Percentiles rank a stretch among this genome's conserved stretches.
phyloP scores from a whole-genome alignment of 345 rosid genomes.

The Dipteronia dyeriana region DNA sequence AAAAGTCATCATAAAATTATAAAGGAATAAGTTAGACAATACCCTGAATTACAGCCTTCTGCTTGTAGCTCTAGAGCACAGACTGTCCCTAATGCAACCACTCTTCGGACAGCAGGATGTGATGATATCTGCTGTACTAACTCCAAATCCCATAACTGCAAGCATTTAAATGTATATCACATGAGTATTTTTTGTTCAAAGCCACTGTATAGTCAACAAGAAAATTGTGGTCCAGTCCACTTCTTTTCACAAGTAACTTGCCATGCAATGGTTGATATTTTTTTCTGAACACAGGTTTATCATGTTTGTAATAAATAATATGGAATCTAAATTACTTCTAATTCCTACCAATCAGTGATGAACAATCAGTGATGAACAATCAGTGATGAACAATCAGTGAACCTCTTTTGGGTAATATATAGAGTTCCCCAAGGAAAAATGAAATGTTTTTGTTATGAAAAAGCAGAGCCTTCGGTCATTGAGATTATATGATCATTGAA shows the following conservation, averaged over 20 bases:
- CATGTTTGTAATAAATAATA: not conserved
- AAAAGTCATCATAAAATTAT: conserved; percentile 5
- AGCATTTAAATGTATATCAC: not conserved
- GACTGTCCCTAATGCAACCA: conserved; percentile 78
- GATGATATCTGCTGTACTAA: conserved; percentile 63
- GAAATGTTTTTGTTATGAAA: too few relatives aligned
- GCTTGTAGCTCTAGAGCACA: conserved; percentile 73
- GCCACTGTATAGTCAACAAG: not conserved
- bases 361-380: not conserved
- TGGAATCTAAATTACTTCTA: not conserved
- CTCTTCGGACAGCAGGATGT: conserved; percentile 75
- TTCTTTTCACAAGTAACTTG: not conserved
- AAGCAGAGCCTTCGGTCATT: not conserved
- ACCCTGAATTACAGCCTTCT: conserved; percentile 72
- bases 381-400: not conserved
- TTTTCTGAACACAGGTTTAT: not conserved
- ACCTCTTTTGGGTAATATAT: not conserved
- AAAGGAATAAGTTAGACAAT: conserved; percentile 20
- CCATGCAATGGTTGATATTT: not conserved
- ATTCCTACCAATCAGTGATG: not conserved
- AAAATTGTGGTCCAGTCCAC: not conserved
- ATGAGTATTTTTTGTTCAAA: not conserved
- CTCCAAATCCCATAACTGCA: conserved; percentile 83
- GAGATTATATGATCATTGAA: not conserved
- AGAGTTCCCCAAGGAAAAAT: too few relatives aligned